phyloP scores from a whole-genome alignment of 495 filamentous ascomycete species.

The Aspergillus ellipticus region DNA sequence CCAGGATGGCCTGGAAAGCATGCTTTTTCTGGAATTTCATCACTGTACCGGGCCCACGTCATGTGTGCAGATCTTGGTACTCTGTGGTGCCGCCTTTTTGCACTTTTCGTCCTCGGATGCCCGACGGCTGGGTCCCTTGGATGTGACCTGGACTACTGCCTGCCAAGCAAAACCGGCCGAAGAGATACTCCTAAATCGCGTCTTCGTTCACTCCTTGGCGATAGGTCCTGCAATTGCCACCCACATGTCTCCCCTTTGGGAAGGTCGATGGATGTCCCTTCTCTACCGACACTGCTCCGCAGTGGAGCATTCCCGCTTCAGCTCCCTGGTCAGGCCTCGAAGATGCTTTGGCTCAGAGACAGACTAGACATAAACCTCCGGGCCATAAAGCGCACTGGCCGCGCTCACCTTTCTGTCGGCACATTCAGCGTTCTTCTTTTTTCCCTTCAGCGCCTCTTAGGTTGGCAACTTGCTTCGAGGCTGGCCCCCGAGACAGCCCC shows the following conservation, averaged over 20 bases:
- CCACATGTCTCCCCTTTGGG: background rate
- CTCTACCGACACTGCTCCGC: background rate
- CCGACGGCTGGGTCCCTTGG: background rate
- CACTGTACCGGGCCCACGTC: background rate
- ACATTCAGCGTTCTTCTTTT: background rate
- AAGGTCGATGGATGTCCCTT: slow-evolving; percentile 1
- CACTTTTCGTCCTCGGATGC: background rate
- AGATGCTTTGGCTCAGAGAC: background rate
- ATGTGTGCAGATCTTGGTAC: background rate
- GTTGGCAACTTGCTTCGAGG: slow-evolving; percentile 1
- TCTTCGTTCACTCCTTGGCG: background rate
- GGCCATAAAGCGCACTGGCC: slow-evolving; percentile 2
- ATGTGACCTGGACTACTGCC: slow-evolving; percentile 1
- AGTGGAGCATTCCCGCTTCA: background rate
- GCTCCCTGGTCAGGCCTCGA: background rate
- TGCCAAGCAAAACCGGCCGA: slow-evolving; percentile 1
- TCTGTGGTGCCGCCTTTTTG: background rate
- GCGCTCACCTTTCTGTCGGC: background rate
- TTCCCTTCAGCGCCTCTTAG: background rate
- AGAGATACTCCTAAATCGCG: slow-evolving; percentile 1
- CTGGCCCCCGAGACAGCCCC: background rate
- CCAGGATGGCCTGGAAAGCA: background rate
- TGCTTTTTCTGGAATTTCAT: background rate
- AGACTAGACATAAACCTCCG: background rate
- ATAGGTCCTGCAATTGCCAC: background rate